Evolutionary conservation across 202 grass and related monocot genomes (phyloP).

Genomic region (Carex arenaria): DNA sequence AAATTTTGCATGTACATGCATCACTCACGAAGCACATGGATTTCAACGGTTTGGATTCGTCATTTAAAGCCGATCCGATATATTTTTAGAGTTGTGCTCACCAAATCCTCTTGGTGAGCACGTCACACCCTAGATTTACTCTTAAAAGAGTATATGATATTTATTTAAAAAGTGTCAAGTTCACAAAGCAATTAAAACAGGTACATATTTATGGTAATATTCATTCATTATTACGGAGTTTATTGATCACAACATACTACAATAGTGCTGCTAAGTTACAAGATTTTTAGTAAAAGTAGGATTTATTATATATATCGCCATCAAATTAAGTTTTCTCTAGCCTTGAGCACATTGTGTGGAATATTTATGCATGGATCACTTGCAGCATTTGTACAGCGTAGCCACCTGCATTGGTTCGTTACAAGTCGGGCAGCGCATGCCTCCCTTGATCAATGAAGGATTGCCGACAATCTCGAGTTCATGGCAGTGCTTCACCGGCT

Average conservation of each 20-base stretch:
- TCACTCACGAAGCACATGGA: no score
- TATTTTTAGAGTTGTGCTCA: no score
- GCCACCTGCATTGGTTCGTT: background rate
- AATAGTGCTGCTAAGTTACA: background rate
- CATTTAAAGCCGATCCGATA: no score
- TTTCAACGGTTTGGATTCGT: no score
- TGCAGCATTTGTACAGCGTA: background rate
- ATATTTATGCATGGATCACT: background rate
- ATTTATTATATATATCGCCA: background rate
- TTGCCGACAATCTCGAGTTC: slow-evolving; percentile 7
- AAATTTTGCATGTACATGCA: no score
- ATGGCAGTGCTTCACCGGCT: slow-evolving; percentile 3
- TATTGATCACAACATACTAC: background rate
- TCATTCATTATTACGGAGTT: background rate
- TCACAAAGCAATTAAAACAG: background rate
- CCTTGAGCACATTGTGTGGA: background rate
- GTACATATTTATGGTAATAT: background rate
- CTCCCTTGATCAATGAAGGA: slow-evolving; percentile 8
- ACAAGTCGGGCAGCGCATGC: slow-evolving; percentile 7
- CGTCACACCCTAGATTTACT: no score
- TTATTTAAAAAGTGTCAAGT: background rate
- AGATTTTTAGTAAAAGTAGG: background rate
- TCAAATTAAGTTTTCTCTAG: background rate
- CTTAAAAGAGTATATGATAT: no score
- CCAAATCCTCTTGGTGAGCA: no score